These are phyloP conservation scores for Irpex sp. DNA, from an alignment of 1,284 basidiomycete species.

Conservation along the genomic window DNA sequence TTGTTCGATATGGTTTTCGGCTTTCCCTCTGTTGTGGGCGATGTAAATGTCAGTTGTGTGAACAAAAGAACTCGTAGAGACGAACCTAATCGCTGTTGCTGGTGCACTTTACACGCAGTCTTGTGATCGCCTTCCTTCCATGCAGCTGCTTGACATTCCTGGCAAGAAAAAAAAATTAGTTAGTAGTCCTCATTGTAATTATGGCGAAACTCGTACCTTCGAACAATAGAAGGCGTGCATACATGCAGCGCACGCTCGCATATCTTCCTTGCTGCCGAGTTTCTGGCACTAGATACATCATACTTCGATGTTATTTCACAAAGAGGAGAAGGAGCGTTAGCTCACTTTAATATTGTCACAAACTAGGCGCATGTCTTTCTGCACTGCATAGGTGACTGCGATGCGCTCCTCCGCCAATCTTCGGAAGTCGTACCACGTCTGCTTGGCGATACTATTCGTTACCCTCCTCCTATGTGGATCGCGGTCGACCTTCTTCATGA, in stretches of 20 bases:
- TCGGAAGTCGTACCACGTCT: constrained; percentile 27
- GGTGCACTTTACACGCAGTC: constrained; percentile 35
- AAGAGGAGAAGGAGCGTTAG: background rate
- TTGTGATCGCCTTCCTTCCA: constrained; percentile 39
- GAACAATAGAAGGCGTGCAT: constrained; percentile 36
- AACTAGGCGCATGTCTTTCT: constrained; percentile 26
- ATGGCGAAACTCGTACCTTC: constrained; percentile 15
- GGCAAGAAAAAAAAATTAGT: background rate
- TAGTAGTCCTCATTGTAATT: background rate
- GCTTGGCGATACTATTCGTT: constrained; percentile 19
- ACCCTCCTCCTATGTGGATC: constrained; percentile 17
- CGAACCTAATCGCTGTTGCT: constrained; percentile 32
- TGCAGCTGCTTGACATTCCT: constrained; percentile 31
- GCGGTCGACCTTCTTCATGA: constrained; percentile 20
- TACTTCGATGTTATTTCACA: background rate
- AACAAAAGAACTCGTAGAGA: background rate
- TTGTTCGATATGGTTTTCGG: constrained; percentile 28
- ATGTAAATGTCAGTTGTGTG: background rate
- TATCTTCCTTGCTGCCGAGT: constrained; percentile 30
- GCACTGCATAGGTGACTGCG: constrained; percentile 19
- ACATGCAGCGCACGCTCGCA: constrained; percentile 33
- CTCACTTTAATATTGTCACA: constrained; percentile 34
- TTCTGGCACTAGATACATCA: constrained; percentile 30
- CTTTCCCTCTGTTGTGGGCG: constrained; percentile 27
- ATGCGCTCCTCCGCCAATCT: constrained; percentile 25